These are phyloP conservation scores for Cladophialophora chaetospira DNA, from an alignment of 2,329 filamentous ascomycete genomes.

Conservation along the genomic window DNA sequence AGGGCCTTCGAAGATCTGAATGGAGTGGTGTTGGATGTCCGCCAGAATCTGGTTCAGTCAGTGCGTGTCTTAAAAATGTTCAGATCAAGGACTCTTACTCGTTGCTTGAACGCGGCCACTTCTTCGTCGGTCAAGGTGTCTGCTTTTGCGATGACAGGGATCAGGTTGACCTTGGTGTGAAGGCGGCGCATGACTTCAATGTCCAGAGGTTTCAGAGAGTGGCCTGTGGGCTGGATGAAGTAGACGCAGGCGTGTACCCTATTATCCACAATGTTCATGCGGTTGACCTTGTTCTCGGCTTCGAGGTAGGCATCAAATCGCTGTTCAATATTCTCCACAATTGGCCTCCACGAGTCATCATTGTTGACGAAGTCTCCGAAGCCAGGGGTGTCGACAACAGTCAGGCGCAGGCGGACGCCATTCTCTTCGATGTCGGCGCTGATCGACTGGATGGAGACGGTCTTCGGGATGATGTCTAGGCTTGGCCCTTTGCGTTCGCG, in stretches of 20 bases:
- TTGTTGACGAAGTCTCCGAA: slow-evolving; percentile 99
- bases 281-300: slow-evolving; percentile 99
- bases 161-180: slow-evolving; percentile 99
- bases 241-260: slow-evolving; percentile 98
- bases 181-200: slow-evolving; percentile 99
- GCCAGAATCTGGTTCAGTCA: slow-evolving; percentile 73
- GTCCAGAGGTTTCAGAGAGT: slow-evolving; percentile 96
- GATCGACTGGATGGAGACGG: slow-evolving; percentile 90
- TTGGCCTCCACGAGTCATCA: slow-evolving; percentile 98
- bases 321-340: slow-evolving; percentile 99
- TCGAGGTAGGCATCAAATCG: slow-evolving; percentile 97
- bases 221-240: slow-evolving; percentile 98
- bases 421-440: slow-evolving; percentile 98
- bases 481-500: slow-evolving; percentile 98
- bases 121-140: slow-evolving; percentile 98
- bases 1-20: slow-evolving; percentile 98
- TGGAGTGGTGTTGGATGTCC: slow-evolving; percentile 95
- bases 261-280: slow-evolving; percentile 99
- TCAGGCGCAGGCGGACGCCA: slow-evolving; percentile 91
- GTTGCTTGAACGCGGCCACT: slow-evolving; percentile 89
- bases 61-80: slow-evolving; percentile 7
- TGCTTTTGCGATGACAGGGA: slow-evolving; percentile 97
- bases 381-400: slow-evolving; percentile 94
- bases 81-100: slow-evolving; percentile 63
- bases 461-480: slow-evolving; percentile 98